These are phyloP conservation scores for Vachellia pachyceras DNA, from an alignment of 306 rosid species.

Conservation along the genomic window DNA sequence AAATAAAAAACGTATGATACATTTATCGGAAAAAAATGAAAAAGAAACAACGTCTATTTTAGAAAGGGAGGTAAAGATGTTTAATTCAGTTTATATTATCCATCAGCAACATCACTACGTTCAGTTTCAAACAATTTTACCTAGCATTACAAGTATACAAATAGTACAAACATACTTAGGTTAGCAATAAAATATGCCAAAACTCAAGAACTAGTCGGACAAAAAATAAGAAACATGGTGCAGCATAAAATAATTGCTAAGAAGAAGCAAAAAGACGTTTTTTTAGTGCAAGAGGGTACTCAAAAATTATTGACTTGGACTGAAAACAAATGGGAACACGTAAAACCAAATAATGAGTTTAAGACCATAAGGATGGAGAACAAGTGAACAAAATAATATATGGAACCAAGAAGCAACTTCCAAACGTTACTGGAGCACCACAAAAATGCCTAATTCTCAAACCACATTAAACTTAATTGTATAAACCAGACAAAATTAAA, in stretches of 20 bases:
- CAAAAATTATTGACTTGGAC: slow-evolving; percentile 15
- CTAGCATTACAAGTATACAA: slow-evolving; percentile 17
- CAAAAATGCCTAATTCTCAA: slow-evolving; percentile 29
- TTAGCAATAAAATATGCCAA: slow-evolving; percentile 8
- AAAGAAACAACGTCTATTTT: not conserved
- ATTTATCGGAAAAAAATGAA: not conserved
- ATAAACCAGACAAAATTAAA: slow-evolving; percentile 25
- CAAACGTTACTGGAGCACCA: slow-evolving; percentile 14
- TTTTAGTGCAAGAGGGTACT: slow-evolving; percentile 12
- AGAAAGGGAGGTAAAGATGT: not conserved
- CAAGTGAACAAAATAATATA: not conserved
- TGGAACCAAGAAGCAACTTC: slow-evolving; percentile 19
- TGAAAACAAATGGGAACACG: slow-evolving; percentile 25
- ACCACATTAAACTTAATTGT: slow-evolving; percentile 11
- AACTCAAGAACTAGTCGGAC: not conserved
- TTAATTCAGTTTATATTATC: not conserved
- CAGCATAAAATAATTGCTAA: slow-evolving; percentile 18
- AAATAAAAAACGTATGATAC: not conserved
- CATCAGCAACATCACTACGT: not conserved
- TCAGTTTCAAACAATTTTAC: slow-evolving; percentile 18
- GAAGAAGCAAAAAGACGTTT: not conserved
- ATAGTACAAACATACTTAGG: slow-evolving; percentile 7
- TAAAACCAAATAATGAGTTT: slow-evolving; percentile 19
- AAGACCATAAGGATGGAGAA: not conserved
- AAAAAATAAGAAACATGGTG: not conserved